Percentiles rank a stretch among this genome's conserved stretches.
Conservation (phyloP, 306 rosid species). For the Cucurbita argyrosperma region DNA sequence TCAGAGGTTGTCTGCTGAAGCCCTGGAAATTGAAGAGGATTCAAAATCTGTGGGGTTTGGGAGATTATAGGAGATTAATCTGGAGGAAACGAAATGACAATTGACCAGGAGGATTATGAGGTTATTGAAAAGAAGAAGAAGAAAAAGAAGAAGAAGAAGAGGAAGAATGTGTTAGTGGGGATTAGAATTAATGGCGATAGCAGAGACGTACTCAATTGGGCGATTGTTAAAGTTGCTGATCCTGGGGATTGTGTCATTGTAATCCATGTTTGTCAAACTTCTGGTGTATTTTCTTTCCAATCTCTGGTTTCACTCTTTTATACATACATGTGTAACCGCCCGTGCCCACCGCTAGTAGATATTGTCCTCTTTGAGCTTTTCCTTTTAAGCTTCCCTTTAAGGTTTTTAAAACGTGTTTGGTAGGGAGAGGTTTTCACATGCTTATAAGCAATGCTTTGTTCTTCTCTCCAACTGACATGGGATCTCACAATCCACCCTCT, state of each 20-base stretch:
- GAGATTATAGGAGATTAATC: neutral
- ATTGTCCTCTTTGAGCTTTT: too few species aligned
- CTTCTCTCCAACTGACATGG: too few species aligned
- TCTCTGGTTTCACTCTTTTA: neutral
- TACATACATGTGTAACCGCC: too few species aligned
- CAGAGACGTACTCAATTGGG: slow-evolving; percentile 72
- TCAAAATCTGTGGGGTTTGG: neutral
- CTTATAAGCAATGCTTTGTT: too few species aligned
- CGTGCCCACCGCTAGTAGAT: too few species aligned
- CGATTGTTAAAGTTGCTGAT: slow-evolving; percentile 62
- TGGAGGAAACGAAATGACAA: slow-evolving; percentile 32
- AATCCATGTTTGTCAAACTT: slow-evolving; percentile 42
- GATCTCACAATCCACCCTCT: too few species aligned
- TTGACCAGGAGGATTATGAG: slow-evolving; percentile 9
- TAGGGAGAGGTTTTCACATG: too few species aligned
- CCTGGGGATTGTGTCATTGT: slow-evolving; percentile 82
- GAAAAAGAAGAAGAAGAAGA: slow-evolving; percentile 9
- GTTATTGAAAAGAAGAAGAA: slow-evolving; percentile 8
- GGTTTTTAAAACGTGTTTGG: too few species aligned
- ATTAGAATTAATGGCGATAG: slow-evolving; percentile 43
- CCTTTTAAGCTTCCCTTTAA: too few species aligned
- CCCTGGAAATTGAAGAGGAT: slow-evolving; percentile 13
- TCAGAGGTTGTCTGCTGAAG: slow-evolving; percentile 7
- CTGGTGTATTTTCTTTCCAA: slow-evolving; percentile 21
- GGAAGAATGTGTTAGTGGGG: slow-evolving; percentile 58